Evolutionary conservation across 345 rosid species (phyloP).

Genomic region (Cochlearia excelsa): DNA sequence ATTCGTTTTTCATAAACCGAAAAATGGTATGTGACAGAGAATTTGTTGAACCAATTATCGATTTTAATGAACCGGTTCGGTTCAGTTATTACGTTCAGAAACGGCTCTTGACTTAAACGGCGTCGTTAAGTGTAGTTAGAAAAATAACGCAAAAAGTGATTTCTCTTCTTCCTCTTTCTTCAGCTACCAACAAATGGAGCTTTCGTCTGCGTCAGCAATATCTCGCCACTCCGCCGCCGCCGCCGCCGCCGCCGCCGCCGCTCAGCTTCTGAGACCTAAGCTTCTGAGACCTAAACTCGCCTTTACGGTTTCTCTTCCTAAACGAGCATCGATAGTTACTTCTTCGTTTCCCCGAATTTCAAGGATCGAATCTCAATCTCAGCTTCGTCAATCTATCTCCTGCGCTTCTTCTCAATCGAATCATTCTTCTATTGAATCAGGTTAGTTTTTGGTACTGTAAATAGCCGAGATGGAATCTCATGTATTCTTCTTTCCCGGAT

Average conservation of each 20-base stretch:
- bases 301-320: constrained; percentile 5
- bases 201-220: constrained; percentile 12
- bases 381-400: constrained; percentile 19
- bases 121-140: too few species aligned
- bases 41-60: too few species aligned
- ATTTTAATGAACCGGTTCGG: too few species aligned
- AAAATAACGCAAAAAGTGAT: too few species aligned
- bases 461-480: constrained; percentile 9
- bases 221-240: neutral
- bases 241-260: constrained; percentile 7
- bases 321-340: neutral
- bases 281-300: constrained; percentile 11
- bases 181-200: constrained; percentile 26
- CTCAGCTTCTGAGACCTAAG: constrained; percentile 14
- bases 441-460: neutral
- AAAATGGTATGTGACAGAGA: too few species aligned
- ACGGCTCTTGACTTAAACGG: too few species aligned
- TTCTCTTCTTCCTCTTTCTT: constrained; percentile 11
- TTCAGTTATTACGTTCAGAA: too few species aligned
- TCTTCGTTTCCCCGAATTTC: constrained; percentile 3
- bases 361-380: constrained; percentile 19
- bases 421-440: constrained; percentile 19
- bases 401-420: constrained; percentile 15
- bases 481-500: neutral
- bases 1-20: too few species aligned